Percentiles rank a stretch among this genome's conserved stretches.
Conservation (phyloP, 345 rosid genomes). For the Eutrema heterophyllum region DNA sequence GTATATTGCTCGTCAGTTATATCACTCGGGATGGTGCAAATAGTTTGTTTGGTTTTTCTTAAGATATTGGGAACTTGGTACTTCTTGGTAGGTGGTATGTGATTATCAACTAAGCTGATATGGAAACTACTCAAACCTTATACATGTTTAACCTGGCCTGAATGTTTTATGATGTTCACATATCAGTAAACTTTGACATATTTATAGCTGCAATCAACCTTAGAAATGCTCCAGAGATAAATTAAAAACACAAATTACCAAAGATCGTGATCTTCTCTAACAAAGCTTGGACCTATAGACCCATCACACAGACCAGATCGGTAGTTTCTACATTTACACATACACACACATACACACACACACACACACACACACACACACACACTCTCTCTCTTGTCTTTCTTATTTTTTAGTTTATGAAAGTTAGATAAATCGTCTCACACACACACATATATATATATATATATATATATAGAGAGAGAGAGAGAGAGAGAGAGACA, state of each 20-base stretch:
- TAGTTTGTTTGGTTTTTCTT: neutral
- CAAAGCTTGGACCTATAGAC: conserved; percentile 19
- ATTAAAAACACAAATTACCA: neutral
- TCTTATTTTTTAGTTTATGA: conserved; percentile 9
- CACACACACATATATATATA: neutral
- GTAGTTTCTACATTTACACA: conserved; percentile 12
- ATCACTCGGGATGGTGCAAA: neutral
- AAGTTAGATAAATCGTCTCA: neutral
- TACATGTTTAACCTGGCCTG: neutral
- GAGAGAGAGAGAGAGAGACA: neutral
- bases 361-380: conserved; percentile 1
- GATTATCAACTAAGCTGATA: conserved; percentile 4
- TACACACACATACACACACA: neutral
- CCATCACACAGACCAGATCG: conserved; percentile 4
- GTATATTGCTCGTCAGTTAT: neutral
- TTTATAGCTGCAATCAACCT: neutral
- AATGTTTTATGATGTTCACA: neutral
- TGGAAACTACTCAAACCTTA: neutral
- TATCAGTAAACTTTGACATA: neutral
- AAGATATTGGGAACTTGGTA: neutral
- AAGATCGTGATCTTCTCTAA: conserved; percentile 3
- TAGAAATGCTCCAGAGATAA: conserved; percentile 3
- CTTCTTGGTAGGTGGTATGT: conserved; percentile 5
- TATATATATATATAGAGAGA: neutral
- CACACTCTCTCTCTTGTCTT: neutral